phyloP scores from a whole-genome alignment of 2,329 filamentous ascomycete species.

The Aplosporella prunicola region DNA sequence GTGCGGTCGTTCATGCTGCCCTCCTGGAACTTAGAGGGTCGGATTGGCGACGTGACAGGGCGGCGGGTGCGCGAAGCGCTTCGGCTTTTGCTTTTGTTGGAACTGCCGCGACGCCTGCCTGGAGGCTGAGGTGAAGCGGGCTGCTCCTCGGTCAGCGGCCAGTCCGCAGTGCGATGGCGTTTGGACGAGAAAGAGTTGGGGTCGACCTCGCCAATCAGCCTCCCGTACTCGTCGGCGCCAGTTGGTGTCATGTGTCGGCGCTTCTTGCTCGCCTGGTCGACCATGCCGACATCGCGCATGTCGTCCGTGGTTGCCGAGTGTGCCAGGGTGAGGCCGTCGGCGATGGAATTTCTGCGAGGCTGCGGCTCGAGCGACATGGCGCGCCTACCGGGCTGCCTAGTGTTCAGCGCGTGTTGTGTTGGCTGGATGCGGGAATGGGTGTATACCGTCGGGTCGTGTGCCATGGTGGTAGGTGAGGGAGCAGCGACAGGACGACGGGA shows the following conservation, averaged over 20 bases:
- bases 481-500: too few relatives aligned
- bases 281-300: background rate
- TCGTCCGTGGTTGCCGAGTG: constrained; percentile 2
- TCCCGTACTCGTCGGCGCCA: background rate
- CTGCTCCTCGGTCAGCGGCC: constrained; percentile 11
- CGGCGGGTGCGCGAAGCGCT: constrained; percentile 5
- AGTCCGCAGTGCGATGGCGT: constrained; percentile 13
- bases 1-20: constrained; percentile 79
- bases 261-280: constrained; percentile 2
- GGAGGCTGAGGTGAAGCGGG: constrained; percentile 3
- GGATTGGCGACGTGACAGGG: constrained; percentile 26
- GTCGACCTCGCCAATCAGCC: constrained; percentile 1
- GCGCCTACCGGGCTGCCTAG: too few relatives aligned
- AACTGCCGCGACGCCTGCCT: constrained; percentile 4
- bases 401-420: too few relatives aligned
- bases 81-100: background rate
- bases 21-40: constrained; percentile 60
- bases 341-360: constrained; percentile 6
- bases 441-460: too few relatives aligned
- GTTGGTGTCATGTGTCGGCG: constrained; percentile 7
- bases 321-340: constrained; percentile 8
- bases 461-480: too few relatives aligned
- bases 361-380: too few relatives aligned
- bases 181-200: constrained; percentile 10
- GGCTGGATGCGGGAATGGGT: too few relatives aligned